A percentile compares a stretch with the other conserved stretches of the same genome.
phyloP scores from a whole-genome alignment of 164 flowering plant species.

The Pachysandra terminalis region DNA sequence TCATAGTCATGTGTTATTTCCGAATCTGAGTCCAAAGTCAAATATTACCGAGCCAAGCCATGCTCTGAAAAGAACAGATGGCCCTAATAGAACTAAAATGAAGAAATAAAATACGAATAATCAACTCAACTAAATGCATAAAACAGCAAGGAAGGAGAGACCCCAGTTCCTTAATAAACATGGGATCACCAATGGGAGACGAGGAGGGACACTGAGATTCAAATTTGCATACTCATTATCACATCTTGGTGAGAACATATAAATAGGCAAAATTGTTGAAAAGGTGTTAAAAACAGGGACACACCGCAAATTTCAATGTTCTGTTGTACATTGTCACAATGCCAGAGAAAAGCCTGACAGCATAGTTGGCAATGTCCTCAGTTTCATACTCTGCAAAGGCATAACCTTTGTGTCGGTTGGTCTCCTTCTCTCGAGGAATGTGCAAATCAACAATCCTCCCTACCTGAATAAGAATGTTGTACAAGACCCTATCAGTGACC shows the following conservation, averaged over 20 bases:
- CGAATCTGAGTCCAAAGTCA: not conserved
- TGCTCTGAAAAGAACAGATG: not conserved
- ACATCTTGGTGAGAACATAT: not conserved
- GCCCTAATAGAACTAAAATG: not conserved
- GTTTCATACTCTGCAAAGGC: slow-evolving; percentile 92
- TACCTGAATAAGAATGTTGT: slow-evolving; percentile 86
- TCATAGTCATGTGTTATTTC: slow-evolving; percentile 14
- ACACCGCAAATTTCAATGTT: slow-evolving; percentile 75
- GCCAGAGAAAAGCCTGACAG: slow-evolving; percentile 84
- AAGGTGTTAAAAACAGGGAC: slow-evolving; percentile 16
- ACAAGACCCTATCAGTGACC: slow-evolving; percentile 73
- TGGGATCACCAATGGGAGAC: no score
- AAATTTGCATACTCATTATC: not conserved
- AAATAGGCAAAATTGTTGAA: not conserved
- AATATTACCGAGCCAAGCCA: not conserved
- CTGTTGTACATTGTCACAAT: slow-evolving; percentile 70
- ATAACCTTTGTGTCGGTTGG: slow-evolving; percentile 67
- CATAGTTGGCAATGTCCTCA: slow-evolving; percentile 78
- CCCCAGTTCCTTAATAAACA: not conserved
- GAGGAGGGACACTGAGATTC: not conserved
- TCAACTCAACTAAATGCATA: not conserved
- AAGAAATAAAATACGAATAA: not conserved
- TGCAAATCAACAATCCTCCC: slow-evolving; percentile 70
- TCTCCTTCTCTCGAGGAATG: slow-evolving; percentile 80
- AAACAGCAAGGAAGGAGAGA: not conserved